phyloP scores from a whole-genome alignment of 352 stramenopile species.

The Globisporangium cederbergense region DNA sequence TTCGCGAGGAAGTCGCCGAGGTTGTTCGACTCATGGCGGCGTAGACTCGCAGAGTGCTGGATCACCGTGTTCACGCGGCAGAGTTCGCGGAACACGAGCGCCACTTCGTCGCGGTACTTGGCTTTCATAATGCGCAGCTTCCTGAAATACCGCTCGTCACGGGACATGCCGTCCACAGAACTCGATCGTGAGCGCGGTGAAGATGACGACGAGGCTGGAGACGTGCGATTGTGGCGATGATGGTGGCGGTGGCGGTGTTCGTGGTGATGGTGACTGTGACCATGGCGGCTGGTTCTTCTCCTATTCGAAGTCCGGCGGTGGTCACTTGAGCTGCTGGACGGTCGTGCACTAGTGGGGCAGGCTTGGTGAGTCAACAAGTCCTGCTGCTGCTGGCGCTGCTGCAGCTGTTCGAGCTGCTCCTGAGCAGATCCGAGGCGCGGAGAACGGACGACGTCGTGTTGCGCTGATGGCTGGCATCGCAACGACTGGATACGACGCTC shows the following conservation, averaged over 20 bases:
- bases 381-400: constrained; percentile 6
- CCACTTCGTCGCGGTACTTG: constrained; percentile 77
- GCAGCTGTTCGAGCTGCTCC: constrained; percentile 7
- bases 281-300: constrained; percentile 10
- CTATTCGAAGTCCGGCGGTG: constrained; percentile 17
- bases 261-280: neutral
- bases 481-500: constrained; percentile 65
- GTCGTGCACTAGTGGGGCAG: neutral
- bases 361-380: neutral
- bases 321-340: constrained; percentile 16
- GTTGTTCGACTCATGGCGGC: constrained; percentile 78
- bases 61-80: constrained; percentile 81
- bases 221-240: neutral
- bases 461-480: constrained; percentile 39
- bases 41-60: constrained; percentile 69
- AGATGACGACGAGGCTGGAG: constrained; percentile 4
- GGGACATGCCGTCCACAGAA: constrained; percentile 6
- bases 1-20: constrained; percentile 78
- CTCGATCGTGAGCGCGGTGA: constrained; percentile 3
- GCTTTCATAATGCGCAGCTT: constrained; percentile 67
- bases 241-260: neutral
- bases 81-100: constrained; percentile 75
- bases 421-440: constrained; percentile 5
- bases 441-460: constrained; percentile 18
- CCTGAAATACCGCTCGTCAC: constrained; percentile 64